These are phyloP conservation scores for Casuarina glauca DNA, from an alignment of 306 rosid genomes.

Conservation along the genomic window DNA sequence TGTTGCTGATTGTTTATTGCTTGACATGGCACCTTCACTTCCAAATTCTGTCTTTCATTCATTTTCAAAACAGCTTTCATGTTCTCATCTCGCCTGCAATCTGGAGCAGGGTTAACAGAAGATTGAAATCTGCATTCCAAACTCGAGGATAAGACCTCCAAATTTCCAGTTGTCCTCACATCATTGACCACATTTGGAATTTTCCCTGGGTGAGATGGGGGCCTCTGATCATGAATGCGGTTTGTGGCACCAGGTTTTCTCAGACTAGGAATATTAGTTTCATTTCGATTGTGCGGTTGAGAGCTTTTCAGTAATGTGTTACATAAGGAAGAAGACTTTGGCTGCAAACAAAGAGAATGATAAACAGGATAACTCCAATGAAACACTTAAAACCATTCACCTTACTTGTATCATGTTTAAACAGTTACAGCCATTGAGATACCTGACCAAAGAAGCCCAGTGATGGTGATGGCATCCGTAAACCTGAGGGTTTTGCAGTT, in stretches of 20 bases:
- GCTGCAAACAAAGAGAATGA: constrained; percentile 39
- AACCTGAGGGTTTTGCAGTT: constrained; percentile 69
- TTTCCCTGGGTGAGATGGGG: constrained; percentile 32
- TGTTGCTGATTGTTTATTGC: constrained; percentile 21
- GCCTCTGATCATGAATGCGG: constrained; percentile 35
- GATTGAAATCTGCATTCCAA: constrained; percentile 20
- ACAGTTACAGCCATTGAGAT: constrained; percentile 20
- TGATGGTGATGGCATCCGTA: constrained; percentile 96
- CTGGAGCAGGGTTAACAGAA: constrained; percentile 5
- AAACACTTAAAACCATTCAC: constrained; percentile 1
- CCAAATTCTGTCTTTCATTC: constrained; percentile 25
- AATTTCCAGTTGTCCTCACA: constrained; percentile 22
- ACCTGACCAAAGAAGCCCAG: constrained; percentile 82
- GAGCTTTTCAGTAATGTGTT: constrained; percentile 39
- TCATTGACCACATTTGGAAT: constrained; percentile 29
- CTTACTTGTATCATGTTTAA: constrained; percentile 13
- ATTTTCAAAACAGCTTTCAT: constrained; percentile 33
- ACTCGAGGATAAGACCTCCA: constrained; percentile 16
- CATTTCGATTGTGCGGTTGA: constrained; percentile 38
- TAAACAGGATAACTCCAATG: constrained; percentile 15
- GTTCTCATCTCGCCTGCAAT: constrained; percentile 19
- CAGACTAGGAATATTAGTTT: constrained; percentile 37
- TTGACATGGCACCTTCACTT: constrained; percentile 16
- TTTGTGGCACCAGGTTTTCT: constrained; percentile 34
- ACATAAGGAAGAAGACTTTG: constrained; percentile 46